These are phyloP conservation scores for Carex kokanica DNA, from an alignment of 176 grass and related monocot species.

Conservation along the genomic window DNA sequence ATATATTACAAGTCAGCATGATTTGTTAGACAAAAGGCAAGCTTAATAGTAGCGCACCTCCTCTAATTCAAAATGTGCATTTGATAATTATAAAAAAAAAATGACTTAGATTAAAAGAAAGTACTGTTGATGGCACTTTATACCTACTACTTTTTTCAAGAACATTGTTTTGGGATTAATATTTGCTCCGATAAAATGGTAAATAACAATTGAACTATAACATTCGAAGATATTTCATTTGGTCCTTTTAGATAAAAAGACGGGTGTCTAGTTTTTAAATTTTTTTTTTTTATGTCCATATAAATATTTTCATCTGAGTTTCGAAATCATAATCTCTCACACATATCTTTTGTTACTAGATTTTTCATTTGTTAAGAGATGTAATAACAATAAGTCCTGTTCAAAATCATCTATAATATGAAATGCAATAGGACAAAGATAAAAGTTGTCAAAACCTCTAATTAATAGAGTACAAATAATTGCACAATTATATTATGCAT, in stretches of 20 bases:
- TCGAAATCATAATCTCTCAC: too few relatives aligned
- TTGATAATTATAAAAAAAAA: neutral
- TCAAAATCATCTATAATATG: neutral
- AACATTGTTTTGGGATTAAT: neutral
- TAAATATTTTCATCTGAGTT: too few relatives aligned
- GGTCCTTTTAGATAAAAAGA: too few relatives aligned
- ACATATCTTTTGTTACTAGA: too few relatives aligned
- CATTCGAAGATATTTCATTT: neutral
- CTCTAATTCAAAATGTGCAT: neutral
- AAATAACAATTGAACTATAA: neutral
- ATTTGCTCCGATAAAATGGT: neutral
- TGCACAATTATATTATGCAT: constrained; percentile 3
- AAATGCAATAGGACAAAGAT: neutral
- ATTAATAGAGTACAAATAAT: neutral
- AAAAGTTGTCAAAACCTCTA: neutral
- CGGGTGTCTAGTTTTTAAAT: too few relatives aligned
- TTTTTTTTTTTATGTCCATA: too few relatives aligned
- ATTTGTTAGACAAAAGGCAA: neutral
- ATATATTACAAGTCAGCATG: neutral
- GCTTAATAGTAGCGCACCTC: constrained; percentile 1
- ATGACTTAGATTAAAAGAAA: neutral
- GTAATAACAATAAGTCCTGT: neutral
- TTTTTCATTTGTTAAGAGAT: neutral
- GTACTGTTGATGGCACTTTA: neutral
- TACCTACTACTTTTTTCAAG: neutral